These are phyloP conservation scores for Melaleuca alternifolia DNA, from an alignment of 345 rosid species.

Conservation along the genomic window DNA sequence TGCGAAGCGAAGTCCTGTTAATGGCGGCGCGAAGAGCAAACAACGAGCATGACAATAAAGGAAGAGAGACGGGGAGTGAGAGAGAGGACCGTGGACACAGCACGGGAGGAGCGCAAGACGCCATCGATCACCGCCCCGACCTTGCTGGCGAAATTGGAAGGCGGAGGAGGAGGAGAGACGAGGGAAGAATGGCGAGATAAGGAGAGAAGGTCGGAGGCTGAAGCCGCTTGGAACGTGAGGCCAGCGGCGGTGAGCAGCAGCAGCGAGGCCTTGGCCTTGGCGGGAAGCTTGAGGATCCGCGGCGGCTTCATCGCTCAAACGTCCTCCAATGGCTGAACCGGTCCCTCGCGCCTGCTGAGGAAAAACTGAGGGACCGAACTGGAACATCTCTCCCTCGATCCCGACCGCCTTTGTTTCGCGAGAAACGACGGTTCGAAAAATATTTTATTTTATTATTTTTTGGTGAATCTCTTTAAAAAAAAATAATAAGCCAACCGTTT, in stretches of 20 bases:
- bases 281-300: not conserved
- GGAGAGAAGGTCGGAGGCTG: not conserved
- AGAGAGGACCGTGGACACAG: constrained; percentile 1
- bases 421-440: no score
- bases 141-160: not conserved
- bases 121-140: not conserved
- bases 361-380: not conserved
- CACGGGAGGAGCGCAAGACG: constrained; percentile 4
- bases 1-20: constrained; percentile 4
- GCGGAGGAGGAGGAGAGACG: not conserved
- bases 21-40: not conserved
- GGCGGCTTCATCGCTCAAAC: not conserved
- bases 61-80: not conserved
- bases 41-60: not conserved
- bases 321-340: not conserved
- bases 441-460: no score
- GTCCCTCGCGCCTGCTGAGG: not conserved
- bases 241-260: not conserved
- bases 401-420: not conserved
- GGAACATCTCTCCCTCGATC: not conserved
- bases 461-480: no score
- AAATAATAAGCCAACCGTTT: no score
- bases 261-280: not conserved
- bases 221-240: not conserved
- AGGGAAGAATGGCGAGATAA: not conserved